A percentile compares a stretch with the other conserved stretches of the same genome.
Evolutionary conservation across 768 basidiomycete genomes (phyloP).

Genomic region (Rhodosporidiobolus sp.): DNA sequence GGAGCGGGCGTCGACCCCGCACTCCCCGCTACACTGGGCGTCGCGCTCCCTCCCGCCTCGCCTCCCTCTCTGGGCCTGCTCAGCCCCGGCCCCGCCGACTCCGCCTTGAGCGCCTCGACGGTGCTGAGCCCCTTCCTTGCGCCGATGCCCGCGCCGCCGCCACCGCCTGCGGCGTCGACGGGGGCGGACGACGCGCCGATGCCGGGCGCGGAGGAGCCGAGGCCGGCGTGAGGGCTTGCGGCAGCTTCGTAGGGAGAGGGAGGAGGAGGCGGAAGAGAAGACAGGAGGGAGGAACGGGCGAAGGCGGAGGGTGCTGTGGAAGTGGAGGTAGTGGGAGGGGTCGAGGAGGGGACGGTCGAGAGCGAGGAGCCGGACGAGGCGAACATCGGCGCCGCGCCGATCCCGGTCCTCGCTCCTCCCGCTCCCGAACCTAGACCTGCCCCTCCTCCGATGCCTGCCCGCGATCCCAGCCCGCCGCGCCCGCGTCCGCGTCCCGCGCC

Average conservation of each 20-base stretch:
- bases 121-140: neutral
- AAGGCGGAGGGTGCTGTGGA: conserved; percentile 14
- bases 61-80: neutral
- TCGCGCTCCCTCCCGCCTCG: neutral
- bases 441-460: conserved; percentile 1
- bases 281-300: neutral
- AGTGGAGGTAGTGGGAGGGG: conserved; percentile 35
- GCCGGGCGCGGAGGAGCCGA: neutral
- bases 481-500: conserved; percentile 45
- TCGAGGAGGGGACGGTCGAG: conserved; percentile 46
- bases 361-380: conserved; percentile 1
- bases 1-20: conserved; percentile 43
- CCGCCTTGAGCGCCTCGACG: conserved; percentile 24
- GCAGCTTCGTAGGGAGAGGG: conserved; percentile 21
- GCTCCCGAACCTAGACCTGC: conserved; percentile 12
- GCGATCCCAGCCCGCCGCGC: conserved; percentile 3
- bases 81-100: conserved; percentile 11
- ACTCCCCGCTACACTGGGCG: neutral
- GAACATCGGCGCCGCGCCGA: conserved; percentile 17
- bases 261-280: conserved; percentile 43
- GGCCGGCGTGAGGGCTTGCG: conserved; percentile 25
- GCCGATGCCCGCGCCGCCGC: conserved; percentile 14
- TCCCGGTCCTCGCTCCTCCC: conserved; percentile 32
- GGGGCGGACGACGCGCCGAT: neutral
- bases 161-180: neutral